Evolutionary conservation across 257 asterid genomes (phyloP), one percentile per base, ranked within the genome.

Genomic region (Lithospermum erythrorhizon): DNA sequence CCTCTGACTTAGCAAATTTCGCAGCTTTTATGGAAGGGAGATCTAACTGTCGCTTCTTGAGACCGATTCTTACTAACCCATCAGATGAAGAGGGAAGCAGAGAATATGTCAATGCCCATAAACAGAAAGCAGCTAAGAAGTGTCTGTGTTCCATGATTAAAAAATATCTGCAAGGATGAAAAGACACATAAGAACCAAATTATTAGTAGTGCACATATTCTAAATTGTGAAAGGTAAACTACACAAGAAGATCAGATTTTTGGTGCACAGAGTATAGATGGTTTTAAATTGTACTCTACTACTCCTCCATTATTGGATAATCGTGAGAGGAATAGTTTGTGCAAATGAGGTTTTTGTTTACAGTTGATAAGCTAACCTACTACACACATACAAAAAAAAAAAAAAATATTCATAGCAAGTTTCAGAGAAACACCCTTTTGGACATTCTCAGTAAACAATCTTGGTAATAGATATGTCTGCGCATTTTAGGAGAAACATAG

Each of bases 1-100:
- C 81, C 68, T 78, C 79, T 48, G 68, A 58, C 64, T 69, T 67
- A 55, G 84, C 82, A 47, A 67, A 61, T 63, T 62, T 79, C 37
- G 89, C 89, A 69, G 89, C 90, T 25, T 73, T 81, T 63, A 89
- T 74, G 62, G 65, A 55, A 21, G 63, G 25, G 68, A 77, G 71
- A 68, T 78, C 83, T 64, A 89, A 30, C 41, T 81, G 69, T 70
- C 70, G 79, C 82, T 78, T 93, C 73, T 73, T 93, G 70, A 93
- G 83, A 49, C 77, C 73, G 65, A 93, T 69, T 75, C 93, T 77
- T 68, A 69, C 57, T 20, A 89, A 65, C 41, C 81, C 93, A 64
- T 80, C 85, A 13, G 91, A 79, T 6, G 68, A 58, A 72, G 83
- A 71, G 70, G 86, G 89, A 63, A 81, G 54, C 30, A 83, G 61